Base-by-base conservation (phyloP, 192 early-diverging fungal genomes). In the Pilobolus umbonatus region DNA sequence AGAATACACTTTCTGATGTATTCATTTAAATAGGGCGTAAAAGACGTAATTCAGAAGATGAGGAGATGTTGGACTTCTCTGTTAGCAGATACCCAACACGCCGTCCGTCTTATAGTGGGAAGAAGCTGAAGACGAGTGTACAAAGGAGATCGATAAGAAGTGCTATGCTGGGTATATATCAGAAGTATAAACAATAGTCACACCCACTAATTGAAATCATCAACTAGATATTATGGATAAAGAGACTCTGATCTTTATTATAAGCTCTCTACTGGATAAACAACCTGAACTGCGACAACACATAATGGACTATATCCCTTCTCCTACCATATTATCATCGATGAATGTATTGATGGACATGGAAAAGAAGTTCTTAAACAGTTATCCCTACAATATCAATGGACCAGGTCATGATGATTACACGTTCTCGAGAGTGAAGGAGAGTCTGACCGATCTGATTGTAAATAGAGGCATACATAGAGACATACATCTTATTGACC, bases 361-460 rank as follows among this genome's bases (percentile, higher is more conserved):
- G 17, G 83, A 93, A 60, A 85, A 85, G 60, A 76, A 79, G 29
- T 68, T 97, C 46, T 69, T 78, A 50, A 85, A 84, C 3, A 79
- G 85, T 3, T 95, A 94, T 69, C 94, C 94, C 0, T 98, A 96
- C 77, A 88, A 80, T 54, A 85, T 88, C 61, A 78, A 79, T 40
- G 94, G 94, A 14, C 80, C 83, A 19, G 61, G 69, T 1, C 73
- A 77, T 25, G 93, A 95, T 69, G 89, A 92, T 70, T 98, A 98
- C 72, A 83, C 91, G 5, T 96, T 85, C 73, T 85, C 89, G 67
- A 79, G 96, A 54, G 91, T 96, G 40, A 78, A 82, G 59, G 83
- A 87, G 39, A 73, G 76, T 7, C 68, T 97, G 21, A 69, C 77
- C 3, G 91, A 96, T 54, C 75, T 95, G 19, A 68, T 75, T 21